Evolutionary conservation across 2,329 filamentous ascomycete species (phyloP), one percentile per base, ranked within the genome.

Genomic region (Cladosporium sp.): DNA sequence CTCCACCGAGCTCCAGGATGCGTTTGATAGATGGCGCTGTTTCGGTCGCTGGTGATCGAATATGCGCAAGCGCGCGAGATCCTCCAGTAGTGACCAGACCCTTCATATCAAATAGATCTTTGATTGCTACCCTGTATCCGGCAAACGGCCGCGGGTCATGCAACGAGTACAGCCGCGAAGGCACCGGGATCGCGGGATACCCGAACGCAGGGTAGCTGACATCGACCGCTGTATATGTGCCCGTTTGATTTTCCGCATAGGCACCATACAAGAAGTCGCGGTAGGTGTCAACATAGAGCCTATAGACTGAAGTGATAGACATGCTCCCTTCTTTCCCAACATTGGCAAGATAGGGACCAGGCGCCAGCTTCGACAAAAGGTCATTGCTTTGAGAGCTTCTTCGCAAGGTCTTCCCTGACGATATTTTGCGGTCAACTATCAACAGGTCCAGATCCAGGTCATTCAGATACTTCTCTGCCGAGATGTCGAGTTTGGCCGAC

Each of bases 111-210:
- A 61, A 61, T n/a, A 53, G 51, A 43, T 65, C 62, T 30, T 64
- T 64, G 17, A 65, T 61, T 1, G 61, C 64, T 11, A 70, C 56
- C 1, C 71, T 61, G 5, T 53, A 50, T 5, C 68, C 68, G 1
- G 64, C 66, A 6, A 70, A 52, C 0, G 68, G 66, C 20, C 67
- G 60, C n/a, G 13, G 13, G 39, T 72, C 69, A 3, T 45, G 58
- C 60, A 60, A 65, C 11, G 29, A 61, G 57, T 73, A 72, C 8
- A 73, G 61, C 1, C 70, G 61, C 0, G 70, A 73, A 1, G 70
- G 70, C 1, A 72, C 69, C 11, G 64, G 63, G 47, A 68, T 64
- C 51, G 63, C 54, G 1, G 60, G 58, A 29, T 65, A 59, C 53
- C 62, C 60, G 20, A 60, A 63, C 15, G 32, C 63, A 8, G 62